Percentiles rank a stretch among this genome's conserved stretches.
phyloP scores from a whole-genome alignment of 2,329 filamentous ascomycete species.

The Graphilbum sp. region DNA sequence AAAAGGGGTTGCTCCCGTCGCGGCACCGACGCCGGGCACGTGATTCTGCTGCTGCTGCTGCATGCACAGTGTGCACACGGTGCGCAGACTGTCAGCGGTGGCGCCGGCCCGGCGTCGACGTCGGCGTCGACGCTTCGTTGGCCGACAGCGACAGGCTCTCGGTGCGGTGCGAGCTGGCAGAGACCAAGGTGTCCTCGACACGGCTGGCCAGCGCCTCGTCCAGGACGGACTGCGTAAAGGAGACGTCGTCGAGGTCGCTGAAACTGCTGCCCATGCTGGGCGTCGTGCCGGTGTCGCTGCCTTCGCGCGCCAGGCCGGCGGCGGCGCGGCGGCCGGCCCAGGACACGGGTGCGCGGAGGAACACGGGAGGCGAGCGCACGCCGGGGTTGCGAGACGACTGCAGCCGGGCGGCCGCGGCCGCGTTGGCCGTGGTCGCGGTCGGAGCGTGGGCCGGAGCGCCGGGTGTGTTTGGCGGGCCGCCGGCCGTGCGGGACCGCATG shows the following conservation, averaged over 20 bases:
- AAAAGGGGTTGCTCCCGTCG: too few species aligned
- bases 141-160: background rate
- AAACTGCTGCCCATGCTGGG: slow-evolving; percentile 77
- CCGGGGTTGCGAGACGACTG: slow-evolving; percentile 9
- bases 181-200: slow-evolving; percentile 7
- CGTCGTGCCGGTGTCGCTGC: slow-evolving; percentile 46
- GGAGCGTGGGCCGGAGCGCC: too few species aligned
- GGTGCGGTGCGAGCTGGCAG: background rate
- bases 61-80: too few species aligned
- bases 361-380: slow-evolving; percentile 33
- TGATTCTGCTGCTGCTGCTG: too few species aligned
- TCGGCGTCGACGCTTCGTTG: background rate
- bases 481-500: background rate
- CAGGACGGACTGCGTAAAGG: slow-evolving; percentile 10
- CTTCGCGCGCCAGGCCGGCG: slow-evolving; percentile 40
- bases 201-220: slow-evolving; percentile 10
- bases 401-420: slow-evolving; percentile 4
- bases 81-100: background rate
- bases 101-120: background rate
- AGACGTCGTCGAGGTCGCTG: slow-evolving; percentile 52
- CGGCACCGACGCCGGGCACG: too few species aligned
- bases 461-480: too few species aligned
- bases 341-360: slow-evolving; percentile 42
- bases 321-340: slow-evolving; percentile 23
- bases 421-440: background rate